These are phyloP conservation scores for Dianthus caryophyllus DNA, from an alignment of 148 eudicot genomes.

Conservation along the genomic window DNA sequence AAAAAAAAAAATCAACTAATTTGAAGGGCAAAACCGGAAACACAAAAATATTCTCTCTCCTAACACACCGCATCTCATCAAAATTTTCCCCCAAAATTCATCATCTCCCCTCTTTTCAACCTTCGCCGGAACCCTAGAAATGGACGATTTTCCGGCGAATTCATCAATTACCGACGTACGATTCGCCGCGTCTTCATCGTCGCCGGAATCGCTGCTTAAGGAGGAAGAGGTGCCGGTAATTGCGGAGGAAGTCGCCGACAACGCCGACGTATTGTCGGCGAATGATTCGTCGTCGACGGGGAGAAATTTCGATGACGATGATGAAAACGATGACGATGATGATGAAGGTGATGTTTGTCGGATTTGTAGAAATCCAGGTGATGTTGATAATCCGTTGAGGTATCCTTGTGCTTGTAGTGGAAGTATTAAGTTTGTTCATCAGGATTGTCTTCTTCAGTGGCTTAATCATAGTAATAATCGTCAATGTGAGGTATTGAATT, in stretches of 20 bases:
- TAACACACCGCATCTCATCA: not conserved
- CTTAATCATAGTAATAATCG: slow-evolving; percentile 94
- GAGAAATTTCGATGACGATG: not conserved
- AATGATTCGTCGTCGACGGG: not conserved
- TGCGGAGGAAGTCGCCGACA: not conserved
- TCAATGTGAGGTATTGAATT: slow-evolving; percentile 72
- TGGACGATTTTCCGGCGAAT: slow-evolving; percentile 44
- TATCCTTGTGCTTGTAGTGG: slow-evolving; percentile 96
- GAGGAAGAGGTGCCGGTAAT: slow-evolving; percentile 20
- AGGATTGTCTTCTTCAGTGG: slow-evolving; percentile 95
- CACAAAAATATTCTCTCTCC: slow-evolving; percentile 11
- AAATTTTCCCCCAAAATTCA: not conserved
- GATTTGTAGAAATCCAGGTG: slow-evolving; percentile 87
- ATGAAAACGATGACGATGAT: slow-evolving; percentile 52
- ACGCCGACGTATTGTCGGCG: not conserved
- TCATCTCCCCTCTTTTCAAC: not conserved
- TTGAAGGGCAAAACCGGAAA: slow-evolving; percentile 16
- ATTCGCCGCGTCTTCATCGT: slow-evolving; percentile 19
- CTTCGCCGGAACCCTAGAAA: slow-evolving; percentile 27
- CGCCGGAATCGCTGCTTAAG: slow-evolving; percentile 14
- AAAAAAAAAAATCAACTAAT: not conserved
- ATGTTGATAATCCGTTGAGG: slow-evolving; percentile 64
- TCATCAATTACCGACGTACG: slow-evolving; percentile 17
- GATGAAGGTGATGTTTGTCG: slow-evolving; percentile 81
- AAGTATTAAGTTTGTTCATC: slow-evolving; percentile 88